Evolutionary conservation across 768 basidiomycete species (phyloP), one percentile per base, ranked within the genome.

Genomic region (Hygrophorus russula): DNA sequence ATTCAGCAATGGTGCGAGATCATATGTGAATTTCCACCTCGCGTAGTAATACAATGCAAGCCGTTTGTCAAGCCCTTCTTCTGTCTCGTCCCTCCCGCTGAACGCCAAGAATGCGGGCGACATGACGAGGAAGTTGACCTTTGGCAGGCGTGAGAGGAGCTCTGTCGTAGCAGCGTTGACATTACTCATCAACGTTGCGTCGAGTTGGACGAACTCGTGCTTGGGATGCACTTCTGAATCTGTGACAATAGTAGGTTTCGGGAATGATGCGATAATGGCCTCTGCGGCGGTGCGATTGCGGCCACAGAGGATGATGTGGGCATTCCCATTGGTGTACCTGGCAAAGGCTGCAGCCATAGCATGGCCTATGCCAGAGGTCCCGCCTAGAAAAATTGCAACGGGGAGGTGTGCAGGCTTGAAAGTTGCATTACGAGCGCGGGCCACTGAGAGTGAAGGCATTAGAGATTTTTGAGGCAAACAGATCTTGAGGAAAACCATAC

Each of bases 81-180:
- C 55, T 14, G 70, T 70, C 53, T 70, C 67, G 37, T 60, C 58
- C 35, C 67, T 49, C 12, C 69, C 66, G 4, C 51, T 49, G 36
- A 68, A 41, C 11, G 60, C 60, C 33, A 73, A 41, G 30, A 68
- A 52, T 0, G 72, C 76, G 2, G 70, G 54, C 0, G 70, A 64
- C 47, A 74, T 52, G 29, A 73, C 63, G 33, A 79, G 62, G 54
- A 68, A 74, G 58, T 79, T 78, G 53, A 78, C 53, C 53, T 69
- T 74, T 0, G 64, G 59, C 7, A 70, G 45, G 4, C 59, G 57
- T 1, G 47, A 44, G 13, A 50, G 55, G 19, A 69, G 58, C 4
- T 58, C 53, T 36, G 50, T 44, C 4, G 63, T 49, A 3, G 61
- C 51, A 2, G 49, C 42, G 13, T 65, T 60, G 2, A 76, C 67